These are phyloP conservation scores for Metarhizium album DNA, from an alignment of 2,329 filamentous ascomycete genomes.

Conservation along the genomic window DNA sequence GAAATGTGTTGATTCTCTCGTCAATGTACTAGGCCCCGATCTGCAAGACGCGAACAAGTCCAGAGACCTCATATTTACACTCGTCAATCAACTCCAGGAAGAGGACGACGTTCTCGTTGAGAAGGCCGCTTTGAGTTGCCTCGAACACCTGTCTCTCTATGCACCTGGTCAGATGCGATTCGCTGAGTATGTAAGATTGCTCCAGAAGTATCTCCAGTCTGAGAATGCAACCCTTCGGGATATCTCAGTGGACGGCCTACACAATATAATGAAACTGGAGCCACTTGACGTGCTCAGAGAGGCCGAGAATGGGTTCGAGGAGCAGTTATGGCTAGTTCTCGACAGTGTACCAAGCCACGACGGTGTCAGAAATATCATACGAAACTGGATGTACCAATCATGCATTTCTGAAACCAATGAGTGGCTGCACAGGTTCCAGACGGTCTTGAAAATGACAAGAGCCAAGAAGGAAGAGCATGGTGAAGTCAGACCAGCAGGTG, in stretches of 20 bases:
- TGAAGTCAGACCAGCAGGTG: slow-evolving; percentile 29
- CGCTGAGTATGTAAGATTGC: slow-evolving; percentile 64
- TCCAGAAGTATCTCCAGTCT: slow-evolving; percentile 70
- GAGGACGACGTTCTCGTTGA: slow-evolving; percentile 63
- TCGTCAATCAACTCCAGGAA: slow-evolving; percentile 72
- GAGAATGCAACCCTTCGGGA: slow-evolving; percentile 59
- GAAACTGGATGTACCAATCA: slow-evolving; percentile 89
- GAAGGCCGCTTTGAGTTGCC: slow-evolving; percentile 67
- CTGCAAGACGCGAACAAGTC: slow-evolving; percentile 86
- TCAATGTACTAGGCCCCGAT: slow-evolving; percentile 93
- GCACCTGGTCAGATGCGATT: slow-evolving; percentile 83
- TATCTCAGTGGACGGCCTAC: slow-evolving; percentile 76
- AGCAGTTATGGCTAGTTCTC: slow-evolving; percentile 82
- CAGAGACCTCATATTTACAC: slow-evolving; percentile 79
- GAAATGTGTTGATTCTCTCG: slow-evolving; percentile 84
- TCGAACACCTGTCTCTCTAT: slow-evolving; percentile 88
- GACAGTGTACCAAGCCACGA: slow-evolving; percentile 67
- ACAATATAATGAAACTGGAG: slow-evolving; percentile 90
- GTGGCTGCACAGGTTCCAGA: slow-evolving; percentile 88
- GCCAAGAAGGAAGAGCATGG: slow-evolving; percentile 49
- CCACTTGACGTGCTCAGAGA: slow-evolving; percentile 70
- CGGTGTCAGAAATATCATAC: slow-evolving; percentile 75
- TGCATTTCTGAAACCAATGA: slow-evolving; percentile 64
- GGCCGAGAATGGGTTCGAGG: slow-evolving; percentile 70
- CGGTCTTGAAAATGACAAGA: slow-evolving; percentile 78